These are phyloP conservation scores for Trametes pubescens DNA, from an alignment of 1,284 basidiomycete genomes.

Conservation along the genomic window DNA sequence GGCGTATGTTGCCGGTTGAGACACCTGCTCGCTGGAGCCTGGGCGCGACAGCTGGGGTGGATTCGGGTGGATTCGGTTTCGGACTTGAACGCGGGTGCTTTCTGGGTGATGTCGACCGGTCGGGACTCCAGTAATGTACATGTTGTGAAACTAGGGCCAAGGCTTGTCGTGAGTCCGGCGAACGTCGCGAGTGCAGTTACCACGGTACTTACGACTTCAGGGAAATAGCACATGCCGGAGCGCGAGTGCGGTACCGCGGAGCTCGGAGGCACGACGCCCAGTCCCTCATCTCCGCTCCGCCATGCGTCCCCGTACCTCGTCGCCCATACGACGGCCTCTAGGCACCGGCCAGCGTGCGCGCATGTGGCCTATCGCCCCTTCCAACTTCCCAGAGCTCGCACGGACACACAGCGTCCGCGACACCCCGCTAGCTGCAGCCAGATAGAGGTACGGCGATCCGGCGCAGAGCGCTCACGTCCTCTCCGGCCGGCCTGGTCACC, in stretches of 20 bases:
- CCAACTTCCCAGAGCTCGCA: not conserved
- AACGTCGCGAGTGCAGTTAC: not conserved
- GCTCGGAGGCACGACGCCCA: no score
- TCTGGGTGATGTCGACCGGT: not conserved
- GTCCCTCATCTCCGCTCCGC: not conserved
- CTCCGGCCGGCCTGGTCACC: not conserved
- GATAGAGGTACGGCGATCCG: not conserved
- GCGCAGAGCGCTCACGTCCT: not conserved
- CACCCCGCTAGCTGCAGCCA: not conserved
- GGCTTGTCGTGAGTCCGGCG: not conserved
- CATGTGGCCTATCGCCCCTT: not conserved
- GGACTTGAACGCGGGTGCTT: not conserved
- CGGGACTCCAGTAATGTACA: no score
- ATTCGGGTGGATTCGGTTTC: no score
- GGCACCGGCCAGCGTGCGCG: not conserved
- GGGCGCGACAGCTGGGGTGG: not conserved
- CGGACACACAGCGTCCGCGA: not conserved
- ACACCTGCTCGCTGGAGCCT: no score
- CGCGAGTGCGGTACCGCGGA: not conserved
- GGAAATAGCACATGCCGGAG: not conserved
- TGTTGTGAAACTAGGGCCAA: not conserved
- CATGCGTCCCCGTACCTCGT: not conserved
- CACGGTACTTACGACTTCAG: not conserved
- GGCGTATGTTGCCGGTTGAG: constrained; percentile 1
- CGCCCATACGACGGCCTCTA: not conserved